These are phyloP conservation scores for Fusarium clavum DNA, from an alignment of 2,329 filamentous ascomycete species.

Conservation along the genomic window DNA sequence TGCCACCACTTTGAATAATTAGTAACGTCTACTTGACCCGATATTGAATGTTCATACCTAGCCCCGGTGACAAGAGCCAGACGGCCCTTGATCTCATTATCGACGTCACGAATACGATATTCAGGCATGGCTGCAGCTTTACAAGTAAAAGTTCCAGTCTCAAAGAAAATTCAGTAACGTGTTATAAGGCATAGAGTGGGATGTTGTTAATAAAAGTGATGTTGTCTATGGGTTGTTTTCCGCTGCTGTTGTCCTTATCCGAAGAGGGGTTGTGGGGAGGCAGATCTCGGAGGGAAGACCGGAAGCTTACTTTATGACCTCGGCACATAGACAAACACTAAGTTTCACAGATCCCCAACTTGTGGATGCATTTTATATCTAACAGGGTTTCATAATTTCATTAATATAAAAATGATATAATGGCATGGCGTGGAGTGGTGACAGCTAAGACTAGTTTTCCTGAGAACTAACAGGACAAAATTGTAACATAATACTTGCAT, in stretches of 20 bases:
- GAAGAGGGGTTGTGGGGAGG: slow-evolving; percentile 28
- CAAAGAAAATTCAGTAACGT: not conserved
- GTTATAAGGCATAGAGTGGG: not conserved
- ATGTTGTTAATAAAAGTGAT: not conserved
- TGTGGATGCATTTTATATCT: too few relatives aligned
- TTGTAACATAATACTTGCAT: not conserved
- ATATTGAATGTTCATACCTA: not conserved
- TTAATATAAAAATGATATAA: too few relatives aligned
- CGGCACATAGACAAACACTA: not conserved
- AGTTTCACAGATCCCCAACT: too few relatives aligned
- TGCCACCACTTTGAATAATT: slow-evolving; percentile 10
- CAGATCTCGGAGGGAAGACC: slow-evolving; percentile 16
- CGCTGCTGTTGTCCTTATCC: slow-evolving; percentile 13
- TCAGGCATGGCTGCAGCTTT: not conserved
- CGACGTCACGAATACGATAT: slow-evolving; percentile 22
- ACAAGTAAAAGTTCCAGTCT: rapidly evolving
- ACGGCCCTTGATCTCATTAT: slow-evolving; percentile 25
- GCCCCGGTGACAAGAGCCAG: slow-evolving; percentile 33
- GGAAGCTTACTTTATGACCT: not conserved
- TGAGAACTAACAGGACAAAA: not conserved
- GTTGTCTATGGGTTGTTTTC: not conserved
- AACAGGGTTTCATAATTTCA: too few relatives aligned
- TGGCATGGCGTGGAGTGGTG: too few relatives aligned
- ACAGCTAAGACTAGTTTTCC: too few relatives aligned
- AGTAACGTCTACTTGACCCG: rapidly evolving